A percentile compares a stretch with the other conserved stretches of the same genome.
These are phyloP conservation scores for Ceratopteris richardii DNA, from an alignment of 75 land plant genomes.

Conservation along the genomic window DNA sequence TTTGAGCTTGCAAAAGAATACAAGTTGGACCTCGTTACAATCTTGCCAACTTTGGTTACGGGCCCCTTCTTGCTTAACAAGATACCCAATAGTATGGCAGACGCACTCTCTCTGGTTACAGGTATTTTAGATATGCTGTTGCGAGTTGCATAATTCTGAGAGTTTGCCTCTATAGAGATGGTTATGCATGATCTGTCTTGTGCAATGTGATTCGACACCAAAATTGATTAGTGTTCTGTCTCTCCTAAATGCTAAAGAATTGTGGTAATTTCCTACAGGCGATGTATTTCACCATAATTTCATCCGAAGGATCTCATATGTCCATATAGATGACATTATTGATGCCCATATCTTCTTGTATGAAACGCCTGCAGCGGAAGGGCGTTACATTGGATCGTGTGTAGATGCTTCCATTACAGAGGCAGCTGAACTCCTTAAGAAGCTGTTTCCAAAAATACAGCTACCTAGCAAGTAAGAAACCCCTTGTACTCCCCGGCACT, in stretches of 20 bases:
- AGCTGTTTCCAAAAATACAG: constrained; percentile 45
- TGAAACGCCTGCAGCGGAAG: constrained; percentile 43
- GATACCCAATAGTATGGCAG: constrained; percentile 55
- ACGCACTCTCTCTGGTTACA: constrained; percentile 54
- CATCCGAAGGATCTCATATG: constrained; percentile 36
- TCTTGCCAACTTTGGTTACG: constrained; percentile 21
- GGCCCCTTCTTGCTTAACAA: constrained; percentile 22
- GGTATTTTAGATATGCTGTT: constrained; percentile 14
- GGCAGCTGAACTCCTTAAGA: constrained; percentile 20
- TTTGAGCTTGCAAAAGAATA: constrained; percentile 17
- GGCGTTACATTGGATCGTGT: constrained; percentile 54
- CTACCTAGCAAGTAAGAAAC: constrained; percentile 42
- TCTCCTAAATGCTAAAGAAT: no score
- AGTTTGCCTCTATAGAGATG: no score
- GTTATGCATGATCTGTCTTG: no score
- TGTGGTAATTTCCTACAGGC: not conserved
- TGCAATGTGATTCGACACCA: no score
- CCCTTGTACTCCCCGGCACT: no score
- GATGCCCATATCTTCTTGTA: constrained; percentile 54
- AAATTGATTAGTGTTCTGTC: no score
- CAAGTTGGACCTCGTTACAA: constrained; percentile 27
- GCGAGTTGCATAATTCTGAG: no score
- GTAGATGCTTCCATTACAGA: constrained; percentile 4
- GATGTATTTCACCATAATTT: not conserved
- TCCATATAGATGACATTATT: constrained; percentile 78